phyloP scores from a whole-genome alignment of 495 filamentous ascomycete species.

The Neurospora sp. region DNA sequence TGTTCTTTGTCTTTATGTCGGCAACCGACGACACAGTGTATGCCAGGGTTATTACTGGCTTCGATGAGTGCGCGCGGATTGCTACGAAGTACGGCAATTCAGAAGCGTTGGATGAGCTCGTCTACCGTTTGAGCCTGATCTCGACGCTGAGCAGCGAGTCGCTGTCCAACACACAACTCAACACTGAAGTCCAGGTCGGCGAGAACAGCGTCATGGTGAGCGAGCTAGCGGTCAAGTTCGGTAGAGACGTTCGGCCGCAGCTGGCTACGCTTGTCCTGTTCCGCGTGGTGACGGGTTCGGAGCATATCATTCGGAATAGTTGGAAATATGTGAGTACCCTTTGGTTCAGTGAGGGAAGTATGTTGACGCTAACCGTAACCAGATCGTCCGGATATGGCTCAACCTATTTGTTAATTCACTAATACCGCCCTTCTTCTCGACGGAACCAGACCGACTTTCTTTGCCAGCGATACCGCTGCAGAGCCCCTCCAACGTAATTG shows the following conservation, averaged over 20 bases:
- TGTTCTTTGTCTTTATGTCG: constrained; percentile 98
- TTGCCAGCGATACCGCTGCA: constrained; percentile 83
- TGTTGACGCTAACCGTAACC: constrained; percentile 15
- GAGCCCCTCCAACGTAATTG: constrained; percentile 84
- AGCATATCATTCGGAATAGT: constrained; percentile 60
- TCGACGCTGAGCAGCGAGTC: constrained; percentile 68
- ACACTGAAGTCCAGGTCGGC: constrained; percentile 90
- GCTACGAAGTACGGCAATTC: constrained; percentile 75
- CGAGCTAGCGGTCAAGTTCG: constrained; percentile 94
- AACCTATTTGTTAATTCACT: constrained; percentile 96
- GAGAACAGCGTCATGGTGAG: constrained; percentile 97
- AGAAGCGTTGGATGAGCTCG: constrained; percentile 83
- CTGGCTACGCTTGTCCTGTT: constrained; percentile 90
- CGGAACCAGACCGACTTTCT: constrained; percentile 57
- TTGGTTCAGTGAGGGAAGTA: not conserved
- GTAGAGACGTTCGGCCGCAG: constrained; percentile 85
- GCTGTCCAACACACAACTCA: constrained; percentile 74
- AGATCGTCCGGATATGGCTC: constrained; percentile 83
- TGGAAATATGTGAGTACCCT: constrained; percentile 66
- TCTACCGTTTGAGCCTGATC: constrained; percentile 82
- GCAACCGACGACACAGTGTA: constrained; percentile 97
- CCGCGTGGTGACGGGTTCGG: constrained; percentile 75
- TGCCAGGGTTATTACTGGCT: constrained; percentile 82
- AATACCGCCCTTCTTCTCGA: constrained; percentile 72
- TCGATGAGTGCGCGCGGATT: constrained; percentile 92